A percentile compares a stretch with the other conserved stretches of the same genome.
phyloP scores from a whole-genome alignment of 768 basidiomycete genomes.

The Lactarius tabidus region DNA sequence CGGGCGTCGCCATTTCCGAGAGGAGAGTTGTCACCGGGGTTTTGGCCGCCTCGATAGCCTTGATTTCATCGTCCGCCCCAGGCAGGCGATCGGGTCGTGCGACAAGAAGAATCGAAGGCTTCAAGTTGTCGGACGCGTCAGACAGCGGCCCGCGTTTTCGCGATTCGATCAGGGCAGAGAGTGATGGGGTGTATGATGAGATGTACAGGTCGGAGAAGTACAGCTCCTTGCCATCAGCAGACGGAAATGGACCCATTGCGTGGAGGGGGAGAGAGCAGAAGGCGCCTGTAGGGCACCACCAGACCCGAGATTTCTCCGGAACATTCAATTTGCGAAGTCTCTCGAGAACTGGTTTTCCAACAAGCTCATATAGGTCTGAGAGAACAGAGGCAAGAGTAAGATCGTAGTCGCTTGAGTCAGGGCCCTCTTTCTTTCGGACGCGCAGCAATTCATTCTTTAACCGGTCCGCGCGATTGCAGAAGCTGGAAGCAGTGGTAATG shows the following conservation, averaged over 20 bases:
- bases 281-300: too few species aligned
- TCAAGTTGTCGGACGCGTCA: background rate
- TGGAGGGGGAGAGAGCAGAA: too few species aligned
- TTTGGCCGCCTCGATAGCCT: too few species aligned
- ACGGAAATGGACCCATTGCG: slow-evolving; percentile 8
- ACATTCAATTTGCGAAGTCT: background rate
- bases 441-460: slow-evolving; percentile 26
- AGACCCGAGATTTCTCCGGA: too few species aligned
- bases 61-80: too few species aligned
- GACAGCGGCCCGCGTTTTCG: background rate
- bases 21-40: too few species aligned
- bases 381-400: background rate
- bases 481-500: slow-evolving; percentile 60
- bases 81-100: background rate
- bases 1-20: too few species aligned
- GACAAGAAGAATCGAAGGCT: slow-evolving; percentile 8
- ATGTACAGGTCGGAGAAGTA: background rate
- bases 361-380: background rate
- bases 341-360: background rate
- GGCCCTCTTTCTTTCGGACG: too few species aligned
- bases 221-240: background rate
- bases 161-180: too few species aligned
- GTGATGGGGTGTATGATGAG: too few species aligned
- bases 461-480: slow-evolving; percentile 56
- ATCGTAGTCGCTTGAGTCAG: too few species aligned